Evolutionary conservation across 2,329 filamentous ascomycete genomes (phyloP), one percentile per base, ranked within the genome.

Genomic region (Dactylonectria estremocensis): DNA sequence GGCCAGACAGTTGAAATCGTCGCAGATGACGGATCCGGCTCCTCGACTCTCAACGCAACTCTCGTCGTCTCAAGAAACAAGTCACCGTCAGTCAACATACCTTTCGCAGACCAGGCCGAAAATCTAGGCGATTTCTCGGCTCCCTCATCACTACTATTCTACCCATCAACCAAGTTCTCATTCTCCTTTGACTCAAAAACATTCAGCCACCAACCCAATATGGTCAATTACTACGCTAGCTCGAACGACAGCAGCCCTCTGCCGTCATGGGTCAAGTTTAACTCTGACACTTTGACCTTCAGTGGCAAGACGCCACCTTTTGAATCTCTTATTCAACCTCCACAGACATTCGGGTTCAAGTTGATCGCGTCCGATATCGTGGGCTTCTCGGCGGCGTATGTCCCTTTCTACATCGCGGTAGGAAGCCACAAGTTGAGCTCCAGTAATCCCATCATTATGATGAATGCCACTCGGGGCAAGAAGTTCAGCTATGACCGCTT

Each of bases 261-360:
- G 40, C 95, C 95, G 20, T 91, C 94, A 1, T 97, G 95, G 95
- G 83, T 97, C 50, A 83, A 83, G n/a, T 97, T 97, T 75, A 88
- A 96, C 72, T 77, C 87, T 1, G 77, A 77, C 2, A 84, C 80
- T 0, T 82, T 97, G 45, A 86, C 85, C 1, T 97, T 97, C 74
- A 88, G 87, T 1, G 95, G 95, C 24, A 88, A 82, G 37, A 92
- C 92, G 2, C 94, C 94, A 1, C 82, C 90, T 1, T 84, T 90
- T 53, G 87, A 88, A 65, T 89, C 89, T 31, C 83, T 92, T 10
- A 81, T 90, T 40, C 88, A 91, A 35, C 90, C 90, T 8, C 91
- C 94, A 3, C 92, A 97, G 76, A 87, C 83, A 0, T 96, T 95
- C 74, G 86, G 87, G 20, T 87, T 97, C 64, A 86, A 89, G 67